phyloP scores from a whole-genome alignment of 129 eudicot genomes.

The Daucus carota region DH1_v3.0 NC_030387.2:7507501-7508000 shows the following conservation, averaged over 20 bases:
- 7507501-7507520: conserved; percentile 99
- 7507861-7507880: background rate
- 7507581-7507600: background rate
- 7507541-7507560: conserved; percentile 99
- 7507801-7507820: background rate
- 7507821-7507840: background rate
- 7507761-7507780: background rate
- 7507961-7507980: background rate
- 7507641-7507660: background rate
- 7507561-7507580: conserved; percentile 9
- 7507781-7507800: background rate
- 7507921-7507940: background rate
- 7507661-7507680: background rate
- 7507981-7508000: too few species aligned
- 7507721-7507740: background rate
- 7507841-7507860: background rate
- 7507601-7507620: background rate
- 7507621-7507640: background rate
- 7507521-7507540: conserved; percentile 95
- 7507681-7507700: background rate
- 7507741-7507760: background rate
- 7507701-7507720: background rate
- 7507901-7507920: too few species aligned
- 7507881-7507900: background rate
- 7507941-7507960: background rate